These are phyloP conservation scores for Colletotrichum salicis DNA, from an alignment of 2,329 filamentous ascomycete species.

Conservation along the genomic window DNA sequence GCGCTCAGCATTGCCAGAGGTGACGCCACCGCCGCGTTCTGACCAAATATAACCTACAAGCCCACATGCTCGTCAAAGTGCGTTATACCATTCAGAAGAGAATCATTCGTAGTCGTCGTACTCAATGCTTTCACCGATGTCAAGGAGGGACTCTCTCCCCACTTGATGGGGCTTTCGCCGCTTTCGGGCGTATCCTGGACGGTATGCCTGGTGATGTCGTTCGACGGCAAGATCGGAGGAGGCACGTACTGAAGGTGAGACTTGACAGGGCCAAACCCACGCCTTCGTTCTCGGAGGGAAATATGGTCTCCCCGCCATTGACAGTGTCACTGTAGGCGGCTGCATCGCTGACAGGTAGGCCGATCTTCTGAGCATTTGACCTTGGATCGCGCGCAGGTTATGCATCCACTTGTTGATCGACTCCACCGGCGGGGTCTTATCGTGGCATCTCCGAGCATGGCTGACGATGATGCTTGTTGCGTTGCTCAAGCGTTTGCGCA, in stretches of 20 bases:
- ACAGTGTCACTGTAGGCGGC: neutral
- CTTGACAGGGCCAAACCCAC: too few relatives aligned
- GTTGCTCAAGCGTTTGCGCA: neutral
- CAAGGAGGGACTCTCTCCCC: too few relatives aligned
- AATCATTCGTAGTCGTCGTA: neutral
- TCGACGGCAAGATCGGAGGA: too few relatives aligned
- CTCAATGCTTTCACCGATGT: neutral
- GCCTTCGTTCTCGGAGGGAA: too few relatives aligned
- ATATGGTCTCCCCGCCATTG: neutral
- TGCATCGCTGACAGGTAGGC: neutral
- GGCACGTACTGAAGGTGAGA: too few relatives aligned
- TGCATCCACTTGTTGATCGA: neutral
- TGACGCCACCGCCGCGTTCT: neutral
- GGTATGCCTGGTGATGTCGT: neutral
- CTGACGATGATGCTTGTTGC: neutral
- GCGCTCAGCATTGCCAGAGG: neutral
- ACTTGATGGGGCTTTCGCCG: neutral
- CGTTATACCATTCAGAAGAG: neutral
- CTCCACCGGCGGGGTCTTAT: neutral
- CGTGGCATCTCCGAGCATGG: neutral
- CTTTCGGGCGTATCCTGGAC: neutral
- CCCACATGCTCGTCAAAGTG: neutral
- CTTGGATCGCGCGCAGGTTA: neutral
- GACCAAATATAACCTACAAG: neutral
- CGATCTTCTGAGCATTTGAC: neutral